Base-by-base conservation (phyloP, 1,139 yeast species). In the Nadsonia commutata region DNA sequence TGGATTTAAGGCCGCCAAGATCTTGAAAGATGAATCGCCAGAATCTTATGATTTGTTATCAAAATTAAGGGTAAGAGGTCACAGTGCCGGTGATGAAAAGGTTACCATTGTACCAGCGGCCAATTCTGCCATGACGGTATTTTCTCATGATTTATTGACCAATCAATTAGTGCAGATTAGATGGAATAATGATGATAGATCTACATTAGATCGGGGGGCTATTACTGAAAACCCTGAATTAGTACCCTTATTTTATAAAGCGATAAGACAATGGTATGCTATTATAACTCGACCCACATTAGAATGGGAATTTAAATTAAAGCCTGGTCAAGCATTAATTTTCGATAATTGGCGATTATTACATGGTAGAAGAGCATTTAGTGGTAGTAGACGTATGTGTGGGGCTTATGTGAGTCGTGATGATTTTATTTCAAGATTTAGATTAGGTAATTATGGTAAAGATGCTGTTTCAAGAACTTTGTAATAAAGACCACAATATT, bases 341-440 rank as follows among this genome's bases (percentile, higher is more conserved):
- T 80, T 80, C 56, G 86, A 80, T 56, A 80, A 80, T 58, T 80
- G 88, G 88, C 62, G 90, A 51, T 78, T 79, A 40, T 67, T 80
- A 60, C 90, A 80, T 56, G 78, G 82, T 21, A 69, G 88, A 55
- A 74, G 79, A 42, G 80, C 71, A 46, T 79, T 80, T 51, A 74
- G 80, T 2, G 88, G 88, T 1, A 69, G 72, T 54, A 68, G 88
- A 58, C 66, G 86, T 54, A 70, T 80, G 73, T 80, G 88, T 56
- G 90, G 90, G 8, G 86, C 85, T 1, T 80, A 80, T 56, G 67
- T 76, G 49, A 78, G 77, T 56, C 66, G 82, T 45, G 88, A 80
- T 54, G 88, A 80, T 55, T 80, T 76, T 56, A 62, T 76, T 31
- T 74, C 81, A 16, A 64, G 77, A 40, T 64, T 76, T 49, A 67